Base-by-base conservation (phyloP, 2,329 filamentous ascomycete species). In the Bipolaris oryzae region DNA sequence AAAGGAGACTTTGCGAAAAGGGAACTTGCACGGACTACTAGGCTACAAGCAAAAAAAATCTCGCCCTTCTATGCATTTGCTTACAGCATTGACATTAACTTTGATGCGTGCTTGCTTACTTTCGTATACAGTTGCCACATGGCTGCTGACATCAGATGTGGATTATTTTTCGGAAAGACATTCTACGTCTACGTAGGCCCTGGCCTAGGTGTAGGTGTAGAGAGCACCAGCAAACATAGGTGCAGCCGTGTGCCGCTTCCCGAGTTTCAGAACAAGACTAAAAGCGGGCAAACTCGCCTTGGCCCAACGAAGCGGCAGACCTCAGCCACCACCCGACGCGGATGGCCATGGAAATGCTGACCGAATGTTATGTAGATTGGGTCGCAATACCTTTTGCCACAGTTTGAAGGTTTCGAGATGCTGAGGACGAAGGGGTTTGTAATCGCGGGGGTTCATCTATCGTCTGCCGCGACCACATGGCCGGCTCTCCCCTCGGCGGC, bases 241-340 rank as follows among this genome's bases (percentile, higher is more conserved):
- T 38, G 45, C 34, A 31, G 13, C 34, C 39, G 48, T 42, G 28
- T 33, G 51, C 51, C 49, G 49, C 41, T 16, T 35, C 52, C 49
- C 47, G 44, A 50, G 58, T 61, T 61, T 61, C 58, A 58, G 55
- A 55, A 50, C 25, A 41, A n/a, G 45, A 33, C 31, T 50, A 49
- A 35, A 46, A 25, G 18, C 39, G 38, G 33, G 35, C 31, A 33
- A 35, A 28, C 38, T 49, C 33, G 50, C 53, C 41, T 18, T 31
- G 31, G 35, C 21, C 23, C 20, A 25, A 37, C 25, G 25, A 7
- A 7, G 52, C 43, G 41, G 38, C 43, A 44, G 34, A 37, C 46
- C 33, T 44, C 7, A n/a, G n/a, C 20, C 5, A 18, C 20, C 33
- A 33, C 28, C 38, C 13, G 33, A 11, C 46, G 20, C 5, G 38